phyloP scores from a whole-genome alignment of 2,329 filamentous ascomycete species.

The Pleoardoris graminearum region DNA sequence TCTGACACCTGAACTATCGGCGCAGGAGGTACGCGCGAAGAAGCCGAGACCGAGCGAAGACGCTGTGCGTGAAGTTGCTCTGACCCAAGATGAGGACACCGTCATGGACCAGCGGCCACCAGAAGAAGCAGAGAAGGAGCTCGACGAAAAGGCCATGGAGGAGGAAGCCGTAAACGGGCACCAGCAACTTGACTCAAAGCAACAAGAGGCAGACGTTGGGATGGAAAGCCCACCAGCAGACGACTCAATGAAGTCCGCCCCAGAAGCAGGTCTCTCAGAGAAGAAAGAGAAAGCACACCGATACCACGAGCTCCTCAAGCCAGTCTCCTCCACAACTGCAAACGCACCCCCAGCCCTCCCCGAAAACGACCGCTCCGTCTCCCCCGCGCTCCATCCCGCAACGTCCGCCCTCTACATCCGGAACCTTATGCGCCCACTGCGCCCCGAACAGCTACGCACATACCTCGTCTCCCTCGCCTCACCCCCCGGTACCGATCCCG shows the following conservation, averaged over 20 bases:
- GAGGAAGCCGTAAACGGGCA: not conserved
- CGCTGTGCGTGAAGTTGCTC: slow-evolving; percentile 29
- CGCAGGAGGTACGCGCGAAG: slow-evolving; percentile 48
- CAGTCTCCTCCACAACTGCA: slow-evolving; percentile 14
- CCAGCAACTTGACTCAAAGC: not conserved
- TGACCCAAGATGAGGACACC: slow-evolving; percentile 32
- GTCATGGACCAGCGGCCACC: slow-evolving; percentile 35
- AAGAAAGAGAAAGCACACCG: slow-evolving; percentile 39
- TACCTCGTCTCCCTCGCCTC: slow-evolving; percentile 73
- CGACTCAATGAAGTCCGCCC: not conserved
- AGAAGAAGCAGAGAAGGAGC: slow-evolving; percentile 21
- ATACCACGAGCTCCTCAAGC: slow-evolving; percentile 40
- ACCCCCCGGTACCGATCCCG: slow-evolving; percentile 54
- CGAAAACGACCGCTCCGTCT: slow-evolving; percentile 35
- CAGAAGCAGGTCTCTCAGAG: slow-evolving; percentile 5
- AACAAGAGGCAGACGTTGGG: not conserved
- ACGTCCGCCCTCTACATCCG: slow-evolving; percentile 73
- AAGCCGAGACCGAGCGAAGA: slow-evolving; percentile 48
- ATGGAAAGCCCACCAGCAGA: slow-evolving; percentile 10
- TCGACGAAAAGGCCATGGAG: slow-evolving; percentile 6
- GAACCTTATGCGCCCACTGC: slow-evolving; percentile 85
- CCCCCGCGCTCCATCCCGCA: slow-evolving; percentile 47
- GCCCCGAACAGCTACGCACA: slow-evolving; percentile 65
- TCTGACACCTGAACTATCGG: slow-evolving; percentile 39
- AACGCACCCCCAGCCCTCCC: slow-evolving; percentile 16